These are phyloP conservation scores for Fragaria iinumae DNA, from an alignment of 306 rosid genomes.

Conservation along the genomic window DNA sequence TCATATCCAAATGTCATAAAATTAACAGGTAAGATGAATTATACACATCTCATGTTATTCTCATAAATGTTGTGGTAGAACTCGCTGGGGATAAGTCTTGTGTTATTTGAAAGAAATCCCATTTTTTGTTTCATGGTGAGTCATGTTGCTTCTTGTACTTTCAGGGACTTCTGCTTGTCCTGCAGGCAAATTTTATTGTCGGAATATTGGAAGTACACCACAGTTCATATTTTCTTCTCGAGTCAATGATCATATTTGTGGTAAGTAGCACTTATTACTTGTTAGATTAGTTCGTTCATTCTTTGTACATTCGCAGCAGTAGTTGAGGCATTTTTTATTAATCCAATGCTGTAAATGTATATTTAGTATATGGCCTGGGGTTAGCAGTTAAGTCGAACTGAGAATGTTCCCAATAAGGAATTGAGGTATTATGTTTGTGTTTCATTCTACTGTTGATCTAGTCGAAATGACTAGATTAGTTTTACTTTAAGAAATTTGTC, in stretches of 20 bases:
- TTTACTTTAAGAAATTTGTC: not conserved
- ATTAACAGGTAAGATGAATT: not conserved
- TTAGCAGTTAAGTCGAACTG: not conserved
- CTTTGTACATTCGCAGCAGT: not conserved
- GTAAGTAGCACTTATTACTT: conserved; percentile 36
- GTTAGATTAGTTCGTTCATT: not conserved
- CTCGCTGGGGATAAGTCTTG: not conserved
- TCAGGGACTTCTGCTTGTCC: conserved; percentile 95
- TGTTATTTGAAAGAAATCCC: not conserved
- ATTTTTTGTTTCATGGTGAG: conserved; percentile 12
- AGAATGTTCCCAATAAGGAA: conserved; percentile 17
- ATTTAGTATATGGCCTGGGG: not conserved
- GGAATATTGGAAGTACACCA: conserved; percentile 82
- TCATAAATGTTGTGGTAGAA: not conserved
- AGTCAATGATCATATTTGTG: conserved; percentile 77
- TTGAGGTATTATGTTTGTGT: not conserved
- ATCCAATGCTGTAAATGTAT: not conserved
- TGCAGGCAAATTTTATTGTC: conserved; percentile 68
- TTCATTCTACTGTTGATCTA: not conserved
- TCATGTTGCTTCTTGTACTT: conserved; percentile 27
- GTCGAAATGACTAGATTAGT: not conserved
- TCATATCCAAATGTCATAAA: not conserved
- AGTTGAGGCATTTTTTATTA: conserved; percentile 6
- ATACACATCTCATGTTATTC: not conserved
- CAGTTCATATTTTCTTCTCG: conserved; percentile 72